Evolutionary conservation across 2,329 filamentous ascomycete species (phyloP).

Genomic region (Aureobasidium sp.): DNA sequence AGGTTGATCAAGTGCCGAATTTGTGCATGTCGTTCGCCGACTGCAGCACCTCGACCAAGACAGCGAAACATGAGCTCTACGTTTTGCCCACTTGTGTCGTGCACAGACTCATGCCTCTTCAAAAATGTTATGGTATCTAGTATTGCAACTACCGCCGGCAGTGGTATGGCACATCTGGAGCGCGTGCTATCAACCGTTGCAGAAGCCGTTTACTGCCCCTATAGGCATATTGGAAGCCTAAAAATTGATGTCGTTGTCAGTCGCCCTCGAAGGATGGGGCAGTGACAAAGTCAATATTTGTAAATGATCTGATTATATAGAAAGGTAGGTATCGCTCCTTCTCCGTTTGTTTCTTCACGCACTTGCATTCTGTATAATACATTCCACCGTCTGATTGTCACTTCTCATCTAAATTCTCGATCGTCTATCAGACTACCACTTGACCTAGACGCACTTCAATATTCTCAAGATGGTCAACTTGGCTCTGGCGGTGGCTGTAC

Average conservation of each 20-base stretch:
- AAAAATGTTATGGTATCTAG: not conserved
- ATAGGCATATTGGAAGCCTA: slow-evolving; percentile 1
- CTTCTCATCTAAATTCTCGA: not conserved
- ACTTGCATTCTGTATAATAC: not conserved
- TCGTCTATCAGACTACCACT: not conserved
- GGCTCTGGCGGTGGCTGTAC: slow-evolving; percentile 15
- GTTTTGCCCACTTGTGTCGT: not conserved
- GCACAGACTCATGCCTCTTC: not conserved
- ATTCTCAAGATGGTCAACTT: slow-evolving; percentile 12
- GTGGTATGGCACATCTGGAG: not conserved
- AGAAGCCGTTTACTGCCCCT: not conserved
- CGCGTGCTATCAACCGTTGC: slow-evolving; percentile 5
- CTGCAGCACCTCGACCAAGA: not conserved
- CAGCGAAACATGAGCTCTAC: not conserved
- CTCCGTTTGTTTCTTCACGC: not conserved
- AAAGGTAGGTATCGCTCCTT: not conserved
- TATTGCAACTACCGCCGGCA: not conserved
- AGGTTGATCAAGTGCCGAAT: not conserved
- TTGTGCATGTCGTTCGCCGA: not conserved
- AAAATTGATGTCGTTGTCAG: not conserved
- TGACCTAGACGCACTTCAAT: not conserved
- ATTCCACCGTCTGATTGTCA: not conserved
- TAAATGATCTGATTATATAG: not conserved
- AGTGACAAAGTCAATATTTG: not conserved
- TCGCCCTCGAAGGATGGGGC: not conserved